These are phyloP conservation scores for Fusarium sacchari DNA, from an alignment of 2,329 filamentous ascomycete species.

Conservation along the genomic window DNA sequence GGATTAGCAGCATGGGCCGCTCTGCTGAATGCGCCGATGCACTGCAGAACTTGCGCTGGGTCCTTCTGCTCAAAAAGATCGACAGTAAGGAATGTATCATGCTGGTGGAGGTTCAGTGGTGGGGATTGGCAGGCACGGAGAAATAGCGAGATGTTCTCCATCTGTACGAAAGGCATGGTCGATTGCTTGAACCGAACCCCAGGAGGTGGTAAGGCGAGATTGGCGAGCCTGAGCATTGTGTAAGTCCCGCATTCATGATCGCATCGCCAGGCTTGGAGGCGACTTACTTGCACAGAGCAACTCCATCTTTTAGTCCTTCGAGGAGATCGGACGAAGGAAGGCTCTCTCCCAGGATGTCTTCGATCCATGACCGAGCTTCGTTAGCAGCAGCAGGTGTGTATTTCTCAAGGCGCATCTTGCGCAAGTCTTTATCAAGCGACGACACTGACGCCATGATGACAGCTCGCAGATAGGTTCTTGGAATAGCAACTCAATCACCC, in stretches of 20 bases:
- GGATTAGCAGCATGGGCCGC: slow-evolving; percentile 81
- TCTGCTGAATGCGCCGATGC: slow-evolving; percentile 89
- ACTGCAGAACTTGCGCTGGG: slow-evolving; percentile 94
- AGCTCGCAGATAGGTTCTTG: background rate
- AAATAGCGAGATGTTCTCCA: slow-evolving; percentile 99
- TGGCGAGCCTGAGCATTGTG: slow-evolving; percentile 72
- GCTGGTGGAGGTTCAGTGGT: slow-evolving; percentile 87
- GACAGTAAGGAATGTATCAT: slow-evolving; percentile 97
- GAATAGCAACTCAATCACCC: background rate
- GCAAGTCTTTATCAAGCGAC: slow-evolving; percentile 94
- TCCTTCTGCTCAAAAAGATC: slow-evolving; percentile 97
- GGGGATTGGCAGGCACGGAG: slow-evolving; percentile 85
- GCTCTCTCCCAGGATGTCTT: slow-evolving; percentile 78
- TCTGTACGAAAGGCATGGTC: slow-evolving; percentile 97
- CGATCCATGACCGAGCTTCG: slow-evolving; percentile 87
- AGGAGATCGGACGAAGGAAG: slow-evolving; percentile 81
- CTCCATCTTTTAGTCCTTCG: slow-evolving; percentile 88
- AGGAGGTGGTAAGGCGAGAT: slow-evolving; percentile 78
- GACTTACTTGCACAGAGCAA: slow-evolving; percentile 87
- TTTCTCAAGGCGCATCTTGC: slow-evolving; percentile 88
- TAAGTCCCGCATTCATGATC: slow-evolving; percentile 30
- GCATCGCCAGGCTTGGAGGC: background rate
- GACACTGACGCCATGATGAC: slow-evolving; percentile 87
- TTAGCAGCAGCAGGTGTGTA: slow-evolving; percentile 92
- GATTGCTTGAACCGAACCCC: slow-evolving; percentile 92